Conservation (phyloP, 2,329 filamentous ascomycete species). For the Leptoxyphium fumago region DNA sequence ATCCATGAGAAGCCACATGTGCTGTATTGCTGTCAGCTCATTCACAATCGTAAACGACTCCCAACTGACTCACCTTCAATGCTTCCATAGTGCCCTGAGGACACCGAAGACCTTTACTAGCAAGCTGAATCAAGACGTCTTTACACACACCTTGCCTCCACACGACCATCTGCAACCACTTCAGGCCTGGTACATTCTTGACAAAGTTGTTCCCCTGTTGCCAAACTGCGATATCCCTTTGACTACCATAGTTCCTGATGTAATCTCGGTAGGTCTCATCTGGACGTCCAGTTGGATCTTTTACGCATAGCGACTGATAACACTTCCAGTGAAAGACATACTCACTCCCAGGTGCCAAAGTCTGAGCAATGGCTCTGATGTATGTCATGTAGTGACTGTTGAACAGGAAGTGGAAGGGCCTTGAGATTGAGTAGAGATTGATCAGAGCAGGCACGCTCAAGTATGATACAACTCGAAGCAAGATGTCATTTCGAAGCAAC, state of each 20-base stretch:
- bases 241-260: not conserved
- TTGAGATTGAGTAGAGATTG: conserved; percentile 49
- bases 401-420: conserved; percentile 45
- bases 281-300: conserved; percentile 35
- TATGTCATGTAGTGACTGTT: conserved; percentile 45
- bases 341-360: conserved; percentile 41
- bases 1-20: conserved; percentile 63
- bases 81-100: conserved; percentile 12
- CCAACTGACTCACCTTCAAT: conserved; percentile 4
- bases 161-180: conserved; percentile 54
- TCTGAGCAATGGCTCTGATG: conserved; percentile 39
- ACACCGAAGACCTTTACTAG: conserved; percentile 39
- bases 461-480: conserved; percentile 39
- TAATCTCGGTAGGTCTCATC: not conserved
- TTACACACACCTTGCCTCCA: conserved; percentile 41
- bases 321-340: conserved; percentile 46
- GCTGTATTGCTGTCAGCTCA: conserved; percentile 24
- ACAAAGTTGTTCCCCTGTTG: conserved; percentile 5
- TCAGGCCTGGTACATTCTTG: conserved; percentile 46
- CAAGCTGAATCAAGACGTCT: conserved; percentile 50
- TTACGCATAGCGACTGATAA: conserved; percentile 43
- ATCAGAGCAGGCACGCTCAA: conserved; percentile 44
- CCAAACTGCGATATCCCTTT: not conserved
- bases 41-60: no score
- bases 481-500: conserved; percentile 31